Conservation (phyloP, 148 eudicot species). For the Chenopodium suecicum region DNA sequence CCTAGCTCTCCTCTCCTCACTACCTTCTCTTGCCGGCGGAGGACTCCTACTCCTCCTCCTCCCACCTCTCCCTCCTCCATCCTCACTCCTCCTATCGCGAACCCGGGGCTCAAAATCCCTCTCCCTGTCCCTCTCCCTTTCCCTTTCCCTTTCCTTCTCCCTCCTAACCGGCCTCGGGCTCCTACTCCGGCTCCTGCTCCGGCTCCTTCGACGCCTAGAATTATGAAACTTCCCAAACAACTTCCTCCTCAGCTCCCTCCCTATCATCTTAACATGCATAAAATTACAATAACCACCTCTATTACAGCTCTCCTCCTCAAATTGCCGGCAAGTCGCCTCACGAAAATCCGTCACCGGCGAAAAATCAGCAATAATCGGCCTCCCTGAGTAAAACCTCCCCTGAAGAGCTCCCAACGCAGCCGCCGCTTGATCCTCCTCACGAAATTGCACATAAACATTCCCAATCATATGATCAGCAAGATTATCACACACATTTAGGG, state of each 20-base stretch:
- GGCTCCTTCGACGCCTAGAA: conserved; percentile 20
- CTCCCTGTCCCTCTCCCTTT: conserved; percentile 28
- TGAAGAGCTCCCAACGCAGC: conserved; percentile 48
- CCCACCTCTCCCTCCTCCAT: conserved; percentile 29
- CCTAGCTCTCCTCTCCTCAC: conserved; percentile 58
- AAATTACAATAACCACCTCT: conserved; percentile 80
- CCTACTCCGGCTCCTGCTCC: conserved; percentile 42
- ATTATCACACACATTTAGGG: conserved; percentile 69
- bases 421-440: conserved; percentile 75
- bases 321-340: conserved; percentile 75
- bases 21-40: conserved; percentile 40
- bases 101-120: conserved; percentile 15
- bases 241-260: conserved; percentile 58
- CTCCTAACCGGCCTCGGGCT: conserved; percentile 35
- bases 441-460: conserved; percentile 73
- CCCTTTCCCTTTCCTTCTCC: conserved; percentile 27
- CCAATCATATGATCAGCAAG: conserved; percentile 85
- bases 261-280: conserved; percentile 74
- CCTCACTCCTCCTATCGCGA: conserved; percentile 29
- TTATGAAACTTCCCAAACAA: conserved; percentile 43
- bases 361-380: conserved; percentile 79
- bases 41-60: conserved; percentile 37
- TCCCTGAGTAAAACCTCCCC: conserved; percentile 62
- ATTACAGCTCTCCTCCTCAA: conserved; percentile 71
- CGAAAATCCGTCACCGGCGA: conserved; percentile 79